phyloP scores from a whole-genome alignment of 2,329 filamentous ascomycete genomes.

The Plectosphaerella cucumerina region DNA sequence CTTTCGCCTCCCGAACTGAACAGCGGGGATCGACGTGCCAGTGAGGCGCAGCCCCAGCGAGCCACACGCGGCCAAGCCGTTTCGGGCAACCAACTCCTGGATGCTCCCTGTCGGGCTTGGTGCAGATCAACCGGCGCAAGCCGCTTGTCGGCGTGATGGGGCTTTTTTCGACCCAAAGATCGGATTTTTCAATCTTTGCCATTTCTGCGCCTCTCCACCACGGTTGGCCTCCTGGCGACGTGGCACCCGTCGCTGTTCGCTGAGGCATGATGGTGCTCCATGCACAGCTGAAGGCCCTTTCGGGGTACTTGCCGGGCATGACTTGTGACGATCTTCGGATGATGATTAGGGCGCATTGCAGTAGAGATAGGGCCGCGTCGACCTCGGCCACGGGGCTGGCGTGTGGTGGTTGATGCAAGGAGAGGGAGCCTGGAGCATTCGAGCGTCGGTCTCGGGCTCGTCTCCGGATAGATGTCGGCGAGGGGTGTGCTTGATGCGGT shows the following conservation, averaged over 20 bases:
- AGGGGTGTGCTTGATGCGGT: too few relatives aligned
- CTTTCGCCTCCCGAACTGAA: background rate
- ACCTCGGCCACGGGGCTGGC: too few relatives aligned
- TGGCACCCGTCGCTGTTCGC: background rate
- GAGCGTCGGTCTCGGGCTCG: too few relatives aligned
- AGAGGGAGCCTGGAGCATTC: too few relatives aligned
- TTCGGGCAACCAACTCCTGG: background rate
- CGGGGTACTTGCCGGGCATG: background rate
- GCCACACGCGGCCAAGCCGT: background rate
- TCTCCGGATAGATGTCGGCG: too few relatives aligned
- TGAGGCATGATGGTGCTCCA: background rate
- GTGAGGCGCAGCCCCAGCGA: background rate
- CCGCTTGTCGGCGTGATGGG: background rate
- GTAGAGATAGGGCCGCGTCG: too few relatives aligned
- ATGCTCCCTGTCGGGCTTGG: too few relatives aligned
- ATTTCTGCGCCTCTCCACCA: too few relatives aligned
- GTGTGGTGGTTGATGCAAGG: too few relatives aligned
- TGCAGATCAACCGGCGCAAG: background rate
- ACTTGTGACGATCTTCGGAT: background rate
- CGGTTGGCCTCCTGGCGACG: too few relatives aligned
- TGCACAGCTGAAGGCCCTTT: background rate
- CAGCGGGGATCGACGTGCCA: background rate
- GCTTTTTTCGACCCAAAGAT: background rate
- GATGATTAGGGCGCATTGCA: background rate
- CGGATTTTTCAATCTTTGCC: background rate